Conservation (phyloP, 1,284 basidiomycete genomes). For the Cryptococcus wingfieldii region DNA sequence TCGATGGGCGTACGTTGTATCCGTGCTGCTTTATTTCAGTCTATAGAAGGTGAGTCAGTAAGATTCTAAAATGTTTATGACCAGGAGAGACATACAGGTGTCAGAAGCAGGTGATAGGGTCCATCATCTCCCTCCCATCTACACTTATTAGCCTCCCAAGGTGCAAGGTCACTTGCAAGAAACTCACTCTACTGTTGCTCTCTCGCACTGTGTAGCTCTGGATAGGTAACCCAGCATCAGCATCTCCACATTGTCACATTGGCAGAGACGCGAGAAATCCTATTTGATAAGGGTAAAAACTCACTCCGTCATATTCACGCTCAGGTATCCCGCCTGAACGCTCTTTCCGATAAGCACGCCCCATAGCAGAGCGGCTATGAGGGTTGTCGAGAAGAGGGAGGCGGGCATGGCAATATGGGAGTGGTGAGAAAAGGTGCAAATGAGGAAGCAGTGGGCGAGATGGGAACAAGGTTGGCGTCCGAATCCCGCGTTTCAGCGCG, state of each 20-base stretch:
- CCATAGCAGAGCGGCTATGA: too few relatives aligned
- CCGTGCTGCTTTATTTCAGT: slow-evolving; percentile 38
- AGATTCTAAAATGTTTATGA: too few relatives aligned
- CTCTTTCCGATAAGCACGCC: too few relatives aligned
- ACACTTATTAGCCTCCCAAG: not conserved
- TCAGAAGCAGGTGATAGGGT: slow-evolving; percentile 45
- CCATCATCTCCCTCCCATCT: slow-evolving; percentile 45
- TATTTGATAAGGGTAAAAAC: not conserved
- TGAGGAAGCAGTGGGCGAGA: too few relatives aligned
- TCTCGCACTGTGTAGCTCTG: slow-evolving; percentile 25
- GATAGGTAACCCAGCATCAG: not conserved
- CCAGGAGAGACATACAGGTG: slow-evolving; percentile 28
- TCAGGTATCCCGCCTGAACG: slow-evolving; percentile 10
- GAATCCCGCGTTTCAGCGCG: too few relatives aligned
- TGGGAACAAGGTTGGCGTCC: too few relatives aligned
- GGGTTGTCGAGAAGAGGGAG: too few relatives aligned
- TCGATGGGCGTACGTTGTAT: slow-evolving; percentile 33
- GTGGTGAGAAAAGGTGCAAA: too few relatives aligned
- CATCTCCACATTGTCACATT: not conserved
- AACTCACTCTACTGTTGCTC: slow-evolving; percentile 22
- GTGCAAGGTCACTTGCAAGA: not conserved
- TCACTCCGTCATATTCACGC: slow-evolving; percentile 16
- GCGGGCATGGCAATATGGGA: too few relatives aligned
- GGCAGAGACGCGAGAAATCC: not conserved
- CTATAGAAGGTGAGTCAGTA: slow-evolving; percentile 9